Evolutionary conservation across 192 early-diverging fungal genomes (phyloP), one percentile per base, ranked within the genome.

Genomic region (Rhizoclosmatium sp.): DNA sequence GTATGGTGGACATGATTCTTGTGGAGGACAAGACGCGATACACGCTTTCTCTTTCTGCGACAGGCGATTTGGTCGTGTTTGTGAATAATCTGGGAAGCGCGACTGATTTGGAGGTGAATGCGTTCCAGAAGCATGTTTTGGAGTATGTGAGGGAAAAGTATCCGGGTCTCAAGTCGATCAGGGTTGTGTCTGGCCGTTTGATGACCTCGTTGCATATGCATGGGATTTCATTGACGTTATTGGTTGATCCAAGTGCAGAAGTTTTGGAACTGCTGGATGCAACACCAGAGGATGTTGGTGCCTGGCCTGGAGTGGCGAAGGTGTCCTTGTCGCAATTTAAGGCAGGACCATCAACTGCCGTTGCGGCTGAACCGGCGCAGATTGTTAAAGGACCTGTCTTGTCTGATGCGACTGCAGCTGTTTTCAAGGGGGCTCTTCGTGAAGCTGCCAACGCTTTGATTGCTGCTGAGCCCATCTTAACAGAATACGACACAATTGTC

Each of bases 191-290:
- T 0, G 94, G 93, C 39, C 87, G 91, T 2, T 93, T 92, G 54
- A 93, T 96, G 90, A 94, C 94, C 0, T 90, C 90, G 0, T 84
- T 96, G 60, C 92, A 94, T 9, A 96, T 96, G 94, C 90, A 92
- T 16, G 94, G 94, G 9, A 78, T 87, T 45, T 93, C 92, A 66
- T 79, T 95, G 42, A 90, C 93, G 3, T 77, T 95, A 5, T 78
- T 95, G 10, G 84, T 84, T 2, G 69, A 93, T n/a, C 89, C 91
- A 0, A 82, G 89, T 7, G 75, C 88, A 12, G 72, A 82, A 42
- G 44, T 93, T 2, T 66, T 92, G 12, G 69, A 81, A 1, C 74
- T 87, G 45, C 74, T 92, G 7, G 94, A 95, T 80, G 56, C 46
- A 5, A 4, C 4, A n/a, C 42, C 67, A 44, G 67, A 19, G 4